Evolutionary conservation across 306 rosid species (phyloP), one percentile per base, ranked within the genome.

Genomic region (Acacia melanoxylon): DNA sequence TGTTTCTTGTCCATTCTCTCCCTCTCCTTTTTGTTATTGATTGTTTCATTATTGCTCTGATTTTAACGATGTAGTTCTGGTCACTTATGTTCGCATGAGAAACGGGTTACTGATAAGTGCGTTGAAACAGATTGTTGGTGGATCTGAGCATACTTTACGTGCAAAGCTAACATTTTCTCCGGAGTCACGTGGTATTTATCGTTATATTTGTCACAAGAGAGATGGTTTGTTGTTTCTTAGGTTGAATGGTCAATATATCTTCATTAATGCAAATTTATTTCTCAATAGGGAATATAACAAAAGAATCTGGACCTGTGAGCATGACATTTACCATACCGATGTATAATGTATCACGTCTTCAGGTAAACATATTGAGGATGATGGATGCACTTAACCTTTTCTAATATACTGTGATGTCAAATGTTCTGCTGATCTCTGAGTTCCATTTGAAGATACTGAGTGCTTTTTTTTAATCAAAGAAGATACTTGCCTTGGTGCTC

Each of bases 271-370:
- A 74, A 84, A 76, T 82, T 69, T 22, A 56, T 79, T 67, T 73
- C 77, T 83, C 71, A 15, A 83, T 85, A 91, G 98, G 94, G 81
- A 93, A 90, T 78, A 81, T 93, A 37, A 86, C 92, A 44, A 93
- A 93, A 81, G 97, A 93, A 86, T 88, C 89, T 15, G 98, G 98
- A 48, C 98, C 98, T 24, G 94, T 93, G 67, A 93, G 94, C 93
- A 88, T 91, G 98, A 93, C 93, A 20, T 93, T 93, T 83, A 93
- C 98, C 5, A 93, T 93, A 81, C 96, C 96, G 31, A 93, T 93
- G 96, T 86, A 91, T 80, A 93, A 90, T 81, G 85, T 82, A 78
- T 93, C 98, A 77, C 87, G 86, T 80, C 97, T 93, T 84, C 93
- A 93, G 96, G 94, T 91, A 85, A 84, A 86, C 54, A 41, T 5